These are phyloP conservation scores for Pseudognaphalium luteoalbum DNA, from an alignment of 129 eudicot species.

Conservation along the genomic window DNA sequence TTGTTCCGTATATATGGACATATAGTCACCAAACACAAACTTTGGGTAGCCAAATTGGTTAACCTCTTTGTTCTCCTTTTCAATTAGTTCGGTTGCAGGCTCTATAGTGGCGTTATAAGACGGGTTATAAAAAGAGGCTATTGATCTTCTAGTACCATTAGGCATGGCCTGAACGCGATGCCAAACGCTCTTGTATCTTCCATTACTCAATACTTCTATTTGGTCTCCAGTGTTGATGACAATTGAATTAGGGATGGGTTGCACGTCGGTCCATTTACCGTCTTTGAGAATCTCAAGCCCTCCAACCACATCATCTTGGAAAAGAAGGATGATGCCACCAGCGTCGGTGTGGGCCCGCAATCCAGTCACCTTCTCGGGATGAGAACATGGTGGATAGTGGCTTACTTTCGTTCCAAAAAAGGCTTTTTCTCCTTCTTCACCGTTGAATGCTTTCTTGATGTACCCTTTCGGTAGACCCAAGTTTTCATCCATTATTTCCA, in stretches of 20 bases:
- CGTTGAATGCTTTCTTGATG: constrained; percentile 61
- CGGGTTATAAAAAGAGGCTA: constrained; percentile 78
- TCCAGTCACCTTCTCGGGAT: constrained; percentile 64
- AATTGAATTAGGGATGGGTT: constrained; percentile 65
- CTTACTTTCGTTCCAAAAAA: constrained; percentile 84
- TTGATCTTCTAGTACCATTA: constrained; percentile 56
- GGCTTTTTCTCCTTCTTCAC: constrained; percentile 42
- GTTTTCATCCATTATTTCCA: constrained; percentile 74
- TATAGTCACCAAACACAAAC: constrained; percentile 79
- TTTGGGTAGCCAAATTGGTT: constrained; percentile 48
- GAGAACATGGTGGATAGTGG: constrained; percentile 79
- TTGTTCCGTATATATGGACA: constrained; percentile 70
- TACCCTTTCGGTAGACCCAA: constrained; percentile 57
- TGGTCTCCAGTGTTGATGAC: constrained; percentile 83
- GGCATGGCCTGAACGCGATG: constrained; percentile 51
- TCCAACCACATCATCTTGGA: constrained; percentile 65
- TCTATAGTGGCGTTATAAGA: constrained; percentile 51
- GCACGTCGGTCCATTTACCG: constrained; percentile 73
- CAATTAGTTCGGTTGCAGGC: constrained; percentile 49
- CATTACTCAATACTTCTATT: constrained; percentile 74
- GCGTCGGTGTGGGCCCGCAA: constrained; percentile 94
- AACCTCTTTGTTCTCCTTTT: constrained; percentile 29
- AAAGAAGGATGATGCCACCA: constrained; percentile 76
- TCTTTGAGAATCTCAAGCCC: constrained; percentile 83
- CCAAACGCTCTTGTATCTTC: constrained; percentile 83